Percentiles rank a stretch among this genome's conserved stretches.
Conservation (phyloP, 768 basidiomycete genomes). For the Mycena rebaudengoi region DNA sequence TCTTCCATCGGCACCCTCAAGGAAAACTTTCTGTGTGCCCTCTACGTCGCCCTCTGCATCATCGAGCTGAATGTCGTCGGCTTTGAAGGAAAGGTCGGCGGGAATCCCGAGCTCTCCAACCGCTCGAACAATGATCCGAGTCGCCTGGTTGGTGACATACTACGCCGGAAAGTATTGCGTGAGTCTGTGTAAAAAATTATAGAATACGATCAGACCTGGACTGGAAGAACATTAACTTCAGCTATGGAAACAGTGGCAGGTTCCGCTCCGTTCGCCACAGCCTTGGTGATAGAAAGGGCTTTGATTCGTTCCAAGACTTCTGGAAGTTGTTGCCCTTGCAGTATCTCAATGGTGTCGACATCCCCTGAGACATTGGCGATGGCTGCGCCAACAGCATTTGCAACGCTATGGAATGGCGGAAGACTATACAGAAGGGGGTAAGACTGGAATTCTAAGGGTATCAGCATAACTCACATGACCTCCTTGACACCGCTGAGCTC, state of each 20-base stretch:
- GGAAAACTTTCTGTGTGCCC: not conserved
- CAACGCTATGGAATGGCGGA: constrained; percentile 53
- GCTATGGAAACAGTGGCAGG: constrained; percentile 55
- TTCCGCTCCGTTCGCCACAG: constrained; percentile 56
- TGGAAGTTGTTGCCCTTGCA: constrained; percentile 41
- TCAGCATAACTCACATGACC: constrained; percentile 32
- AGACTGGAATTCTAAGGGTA: not conserved
- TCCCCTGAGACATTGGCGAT: constrained; percentile 52
- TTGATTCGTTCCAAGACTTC: constrained; percentile 44
- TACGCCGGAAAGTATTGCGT: no score
- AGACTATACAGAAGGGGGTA: constrained; percentile 21
- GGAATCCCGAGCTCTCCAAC: constrained; percentile 56
- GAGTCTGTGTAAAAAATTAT: not conserved
- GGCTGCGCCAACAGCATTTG: constrained; percentile 70
- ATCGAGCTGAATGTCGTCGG: constrained; percentile 22
- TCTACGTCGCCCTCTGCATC: constrained; percentile 25
- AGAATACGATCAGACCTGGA: constrained; percentile 46
- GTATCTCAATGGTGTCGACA: constrained; percentile 54
- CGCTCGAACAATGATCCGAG: constrained; percentile 65
- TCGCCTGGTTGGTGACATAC: constrained; percentile 61
- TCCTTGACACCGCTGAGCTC: constrained; percentile 58
- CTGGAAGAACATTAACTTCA: constrained; percentile 63
- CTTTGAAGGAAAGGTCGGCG: constrained; percentile 10
- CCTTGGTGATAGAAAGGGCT: constrained; percentile 51
- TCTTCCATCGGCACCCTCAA: constrained; percentile 11